These are phyloP conservation scores for Cladosporium sp. DNA, from an alignment of 2,329 filamentous ascomycete species.

Conservation along the genomic window DNA sequence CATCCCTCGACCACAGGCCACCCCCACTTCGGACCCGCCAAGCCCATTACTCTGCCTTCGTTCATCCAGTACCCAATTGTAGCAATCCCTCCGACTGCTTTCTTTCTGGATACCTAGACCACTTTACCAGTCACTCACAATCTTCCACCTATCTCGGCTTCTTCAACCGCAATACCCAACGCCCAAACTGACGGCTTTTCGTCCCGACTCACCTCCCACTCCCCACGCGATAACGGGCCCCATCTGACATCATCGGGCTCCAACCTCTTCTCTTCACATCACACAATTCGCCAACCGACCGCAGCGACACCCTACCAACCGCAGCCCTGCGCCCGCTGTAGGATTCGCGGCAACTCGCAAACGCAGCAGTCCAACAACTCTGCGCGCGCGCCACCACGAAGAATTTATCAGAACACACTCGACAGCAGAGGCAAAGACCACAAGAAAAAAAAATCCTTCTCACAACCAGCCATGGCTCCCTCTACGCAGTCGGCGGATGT, in stretches of 20 bases:
- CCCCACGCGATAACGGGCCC: constrained; percentile 9
- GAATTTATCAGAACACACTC: constrained; percentile 10
- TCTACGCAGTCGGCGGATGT: constrained; percentile 19
- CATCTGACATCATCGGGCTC: constrained; percentile 18
- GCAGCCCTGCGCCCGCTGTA: neutral
- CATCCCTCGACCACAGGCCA: no score
- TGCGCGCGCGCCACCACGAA: constrained; percentile 3
- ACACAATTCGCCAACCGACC: neutral
- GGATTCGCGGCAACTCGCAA: neutral
- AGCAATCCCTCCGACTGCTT: no score
- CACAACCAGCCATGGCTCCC: constrained; percentile 20
- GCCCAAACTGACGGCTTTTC: no score
- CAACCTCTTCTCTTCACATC: constrained; percentile 5
- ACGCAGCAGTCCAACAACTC: neutral
- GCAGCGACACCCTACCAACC: neutral
- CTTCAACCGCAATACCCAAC: no score
- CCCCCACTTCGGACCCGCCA: no score
- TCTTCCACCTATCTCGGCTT: no score
- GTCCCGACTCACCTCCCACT: neutral
- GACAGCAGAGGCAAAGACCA: neutral
- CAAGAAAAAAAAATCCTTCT: constrained; percentile 5
- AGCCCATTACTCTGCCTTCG: no score
- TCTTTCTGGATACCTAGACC: no score
- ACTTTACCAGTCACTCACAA: no score
- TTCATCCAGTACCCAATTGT: no score